Evolutionary conservation across 78 protist species (phyloP).

Genomic region (Chrysochromulina parva): DNA sequence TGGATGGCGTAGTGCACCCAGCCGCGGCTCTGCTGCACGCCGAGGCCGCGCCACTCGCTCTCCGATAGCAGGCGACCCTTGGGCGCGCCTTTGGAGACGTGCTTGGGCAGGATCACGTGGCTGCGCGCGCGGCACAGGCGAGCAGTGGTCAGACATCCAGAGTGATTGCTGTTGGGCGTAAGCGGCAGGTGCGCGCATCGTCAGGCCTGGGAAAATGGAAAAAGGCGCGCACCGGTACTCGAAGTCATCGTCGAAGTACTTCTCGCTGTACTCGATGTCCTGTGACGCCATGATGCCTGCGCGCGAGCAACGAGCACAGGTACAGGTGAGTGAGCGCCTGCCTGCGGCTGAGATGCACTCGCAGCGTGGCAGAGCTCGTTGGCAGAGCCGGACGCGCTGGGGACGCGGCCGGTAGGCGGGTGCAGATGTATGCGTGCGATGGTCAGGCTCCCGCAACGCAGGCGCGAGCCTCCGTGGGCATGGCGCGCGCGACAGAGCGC

Average conservation of each 20-base stretch:
- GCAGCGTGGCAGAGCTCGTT: too few relatives aligned
- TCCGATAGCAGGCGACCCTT: constrained; percentile 72
- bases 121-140: constrained; percentile 16
- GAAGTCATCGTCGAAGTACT: not conserved
- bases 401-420: too few relatives aligned
- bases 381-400: too few relatives aligned
- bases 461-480: too few relatives aligned
- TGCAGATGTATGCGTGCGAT: too few relatives aligned
- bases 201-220: not conserved
- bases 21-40: constrained; percentile 86
- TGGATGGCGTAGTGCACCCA: constrained; percentile 91
- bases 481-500: too few relatives aligned
- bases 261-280: not conserved
- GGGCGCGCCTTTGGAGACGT: constrained; percentile 66
- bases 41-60: constrained; percentile 85
- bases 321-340: too few relatives aligned
- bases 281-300: not conserved
- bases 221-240: not conserved
- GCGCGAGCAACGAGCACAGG: too few relatives aligned
- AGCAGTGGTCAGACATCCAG: too few relatives aligned
- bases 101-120: constrained; percentile 84
- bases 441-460: too few relatives aligned
- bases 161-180: too few relatives aligned
- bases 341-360: too few relatives aligned
- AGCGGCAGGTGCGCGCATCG: not conserved